These are phyloP conservation scores for Tetragonia tetragonoides DNA, from an alignment of 148 eudicot genomes.

Conservation along the genomic window DNA sequence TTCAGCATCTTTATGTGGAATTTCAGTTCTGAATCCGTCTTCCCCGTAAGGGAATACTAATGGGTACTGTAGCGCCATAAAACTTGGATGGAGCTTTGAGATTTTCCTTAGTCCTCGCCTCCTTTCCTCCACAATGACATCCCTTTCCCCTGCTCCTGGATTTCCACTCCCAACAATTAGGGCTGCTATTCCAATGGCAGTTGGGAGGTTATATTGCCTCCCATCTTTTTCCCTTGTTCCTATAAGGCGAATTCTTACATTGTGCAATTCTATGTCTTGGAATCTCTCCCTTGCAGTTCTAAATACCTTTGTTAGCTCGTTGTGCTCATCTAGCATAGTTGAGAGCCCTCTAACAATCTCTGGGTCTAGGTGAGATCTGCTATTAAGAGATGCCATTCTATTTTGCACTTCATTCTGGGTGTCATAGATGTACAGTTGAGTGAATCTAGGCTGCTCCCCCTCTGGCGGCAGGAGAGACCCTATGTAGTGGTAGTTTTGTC, in stretches of 20 bases:
- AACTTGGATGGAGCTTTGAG: constrained; percentile 16
- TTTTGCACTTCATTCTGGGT: neutral
- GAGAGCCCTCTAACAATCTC: too few relatives aligned
- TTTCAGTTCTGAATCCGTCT: constrained; percentile 10
- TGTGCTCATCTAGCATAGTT: too few relatives aligned
- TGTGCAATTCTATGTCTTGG: too few relatives aligned
- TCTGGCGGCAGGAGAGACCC: too few relatives aligned
- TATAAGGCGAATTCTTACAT: neutral
- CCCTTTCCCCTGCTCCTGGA: neutral
- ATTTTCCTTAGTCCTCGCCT: neutral
- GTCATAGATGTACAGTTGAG: too few relatives aligned
- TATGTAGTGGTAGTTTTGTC: too few relatives aligned
- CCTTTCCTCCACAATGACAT: constrained; percentile 19
- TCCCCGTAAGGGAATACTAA: constrained; percentile 27
- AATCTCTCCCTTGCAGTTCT: too few relatives aligned
- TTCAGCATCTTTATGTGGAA: neutral
- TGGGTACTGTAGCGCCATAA: constrained; percentile 30
- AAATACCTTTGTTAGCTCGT: too few relatives aligned
- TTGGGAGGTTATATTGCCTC: constrained; percentile 14
- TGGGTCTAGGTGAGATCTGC: too few relatives aligned
- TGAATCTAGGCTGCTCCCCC: too few relatives aligned
- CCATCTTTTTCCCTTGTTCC: constrained; percentile 12
- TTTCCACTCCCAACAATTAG: constrained; percentile 16
- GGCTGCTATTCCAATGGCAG: constrained; percentile 13
- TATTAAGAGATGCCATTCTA: neutral